phyloP scores from a whole-genome alignment of 257 asterid species.

The Capsicum chinense region DNA sequence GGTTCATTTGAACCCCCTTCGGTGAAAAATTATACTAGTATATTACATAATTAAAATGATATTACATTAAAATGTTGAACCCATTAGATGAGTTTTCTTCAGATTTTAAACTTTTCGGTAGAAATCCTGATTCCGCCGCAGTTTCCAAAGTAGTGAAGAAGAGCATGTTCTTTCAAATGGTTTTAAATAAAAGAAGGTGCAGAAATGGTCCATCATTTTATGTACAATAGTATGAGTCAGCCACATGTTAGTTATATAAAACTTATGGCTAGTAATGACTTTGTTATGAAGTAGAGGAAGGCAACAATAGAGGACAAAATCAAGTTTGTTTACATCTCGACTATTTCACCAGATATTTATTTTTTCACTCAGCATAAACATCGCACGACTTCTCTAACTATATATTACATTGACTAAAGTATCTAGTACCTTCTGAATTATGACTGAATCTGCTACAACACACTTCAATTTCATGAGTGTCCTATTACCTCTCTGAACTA shows the following conservation, averaged over 20 bases:
- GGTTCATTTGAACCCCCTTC: no score
- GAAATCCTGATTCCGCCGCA: no score
- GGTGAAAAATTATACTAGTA: no score
- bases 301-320: not conserved
- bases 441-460: no score
- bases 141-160: not conserved
- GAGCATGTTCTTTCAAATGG: slow-evolving; percentile 25
- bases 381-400: not conserved
- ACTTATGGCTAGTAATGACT: slow-evolving; percentile 30
- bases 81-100: no score
- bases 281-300: slow-evolving; percentile 23
- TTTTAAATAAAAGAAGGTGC: slow-evolving; percentile 18
- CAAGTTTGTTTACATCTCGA: accelerated
- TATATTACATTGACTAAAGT: no score
- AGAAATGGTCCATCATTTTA: slow-evolving; percentile 42
- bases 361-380: not conserved
- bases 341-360: not conserved
- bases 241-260: slow-evolving; percentile 54
- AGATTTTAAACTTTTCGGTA: no score
- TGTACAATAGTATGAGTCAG: slow-evolving; percentile 47
- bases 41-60: no score
- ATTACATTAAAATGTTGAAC: no score
- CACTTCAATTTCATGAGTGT: no score
- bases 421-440: no score
- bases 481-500: no score